Evolutionary conservation across 2,329 filamentous ascomycete genomes (phyloP), one percentile per base, ranked within the genome.

Genomic region (Colletotrichum aenigma): DNA sequence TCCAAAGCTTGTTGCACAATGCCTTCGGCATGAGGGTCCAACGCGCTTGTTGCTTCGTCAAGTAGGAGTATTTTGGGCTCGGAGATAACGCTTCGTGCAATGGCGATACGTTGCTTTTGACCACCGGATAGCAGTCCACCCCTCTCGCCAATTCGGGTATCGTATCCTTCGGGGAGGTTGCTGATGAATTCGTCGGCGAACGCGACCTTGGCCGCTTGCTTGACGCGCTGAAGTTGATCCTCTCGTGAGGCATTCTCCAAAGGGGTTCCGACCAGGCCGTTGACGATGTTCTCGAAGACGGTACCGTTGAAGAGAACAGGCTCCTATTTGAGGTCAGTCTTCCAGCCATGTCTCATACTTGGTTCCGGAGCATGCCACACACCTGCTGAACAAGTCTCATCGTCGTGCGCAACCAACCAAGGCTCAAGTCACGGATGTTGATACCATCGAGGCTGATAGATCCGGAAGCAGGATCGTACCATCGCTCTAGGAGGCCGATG

Each of bases 401-500:
- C 5, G 81, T 81, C 15, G 77, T 81, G 5, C 83, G 78, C 4
- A 83, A 77, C 82, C 82, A 84, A 13, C 71, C 68, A 1, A 82
- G 68, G 26, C 83, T 83, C 21, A 82, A 71, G 3, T 77, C 76
- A 3, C 79, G 68, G 9, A 85, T 78, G 4, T 75, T 70, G 8
- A 67, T 65, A 3, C 81, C 82, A 32, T 83, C 83, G 2, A 84
- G 73, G 15, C 69, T 78, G 55, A 85, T 81, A 6, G 34, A 21
- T 0, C 84, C 83, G 1, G 77, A 74, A 6, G 28, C 7, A 28
- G 70, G 71, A 10, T 76, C 56, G 30, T 94, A 94, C 81, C 94
- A 94, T 10, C 93, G 89, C 80, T 94, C 92, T 5, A 94, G 87
- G 15, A 94, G 85, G 10, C 92, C 92, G n/a, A 94, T 90, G 26